Base-by-base conservation (phyloP, 352 stramenopile species). In the Phytopythium helicoides region DNA sequence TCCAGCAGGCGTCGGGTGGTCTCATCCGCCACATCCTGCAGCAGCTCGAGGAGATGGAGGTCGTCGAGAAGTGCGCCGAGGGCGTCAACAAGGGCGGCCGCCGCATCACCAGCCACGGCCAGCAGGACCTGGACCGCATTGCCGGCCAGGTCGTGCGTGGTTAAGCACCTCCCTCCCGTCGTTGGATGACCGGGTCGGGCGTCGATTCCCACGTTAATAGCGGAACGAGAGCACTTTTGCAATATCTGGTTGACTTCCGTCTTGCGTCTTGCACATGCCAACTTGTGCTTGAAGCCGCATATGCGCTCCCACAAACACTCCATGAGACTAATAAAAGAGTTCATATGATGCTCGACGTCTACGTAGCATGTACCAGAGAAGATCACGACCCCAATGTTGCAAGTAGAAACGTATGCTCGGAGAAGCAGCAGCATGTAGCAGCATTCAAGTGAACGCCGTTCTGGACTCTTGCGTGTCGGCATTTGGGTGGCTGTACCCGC, bases 61-160 rank as follows among this genome's bases (percentile, higher is more conserved):
- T 99, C 60, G 86, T 98, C 26, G 96, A 99, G 68, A 98, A 98
- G 78, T 92, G 87, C 61, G 61, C 76, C 14, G 84, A 92, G 60
- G 84, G 84, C 57, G 82, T 92, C 33, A 95, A 95, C 68, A 97
- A 97, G 66, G 95, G 95, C 54, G 97, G 96, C 60, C 90, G 96
- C 57, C 83, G 86, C 68, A 97, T 99, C 68, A 95, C 95, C 37
- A 92, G 87, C 62, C 95, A 98, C 67, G 97, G 97, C 77, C 97
- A 99, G 81, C 96, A 99, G 78, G 97, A 99, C 88, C 81, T 99
- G 57, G 96, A 99, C 81, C 95, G 95, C 81, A 99, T 99, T 72
- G 97, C 97, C 54, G 94, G 95, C 69, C 87, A 96, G 76, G 94
- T 99, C 35, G 74, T 87, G 56, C 81, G 81, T 41, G 78, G 75